Evolutionary conservation across 352 stramenopile species (phyloP).

Genomic region (Detonula confervacea): DNA sequence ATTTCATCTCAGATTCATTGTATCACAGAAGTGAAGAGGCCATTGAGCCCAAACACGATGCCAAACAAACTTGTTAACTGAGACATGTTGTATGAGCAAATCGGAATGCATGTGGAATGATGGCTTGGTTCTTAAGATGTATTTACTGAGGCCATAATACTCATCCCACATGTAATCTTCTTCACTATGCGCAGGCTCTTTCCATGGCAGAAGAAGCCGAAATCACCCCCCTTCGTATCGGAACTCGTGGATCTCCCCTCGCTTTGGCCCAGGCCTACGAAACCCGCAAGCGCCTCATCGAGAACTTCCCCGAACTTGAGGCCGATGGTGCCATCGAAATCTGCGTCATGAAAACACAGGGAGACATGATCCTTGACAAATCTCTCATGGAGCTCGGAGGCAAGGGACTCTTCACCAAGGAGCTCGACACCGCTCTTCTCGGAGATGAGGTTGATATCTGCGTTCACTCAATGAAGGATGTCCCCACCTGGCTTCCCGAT

Average conservation of each 20-base stretch:
- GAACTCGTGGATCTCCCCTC: constrained; percentile 89
- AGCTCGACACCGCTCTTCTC: constrained; percentile 90
- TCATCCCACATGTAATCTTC: neutral
- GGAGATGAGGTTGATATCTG: constrained; percentile 91
- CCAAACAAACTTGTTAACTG: too few species aligned
- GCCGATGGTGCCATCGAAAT: constrained; percentile 87
- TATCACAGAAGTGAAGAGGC: too few species aligned
- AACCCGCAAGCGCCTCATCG: constrained; percentile 81
- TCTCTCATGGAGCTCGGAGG: constrained; percentile 91
- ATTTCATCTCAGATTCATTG: too few species aligned
- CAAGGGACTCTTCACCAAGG: constrained; percentile 92
- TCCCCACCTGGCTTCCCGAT: constrained; percentile 90
- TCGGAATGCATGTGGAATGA: too few species aligned
- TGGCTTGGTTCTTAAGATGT: too few species aligned
- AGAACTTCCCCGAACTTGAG: constrained; percentile 83
- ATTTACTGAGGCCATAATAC: too few species aligned
- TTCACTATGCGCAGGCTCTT: constrained; percentile 55
- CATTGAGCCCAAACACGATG: too few species aligned
- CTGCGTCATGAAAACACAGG: constrained; percentile 90
- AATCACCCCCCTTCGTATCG: constrained; percentile 86
- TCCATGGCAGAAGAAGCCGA: constrained; percentile 81
- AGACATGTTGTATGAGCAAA: too few species aligned
- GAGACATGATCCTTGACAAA: constrained; percentile 92
- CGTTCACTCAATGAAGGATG: constrained; percentile 93
- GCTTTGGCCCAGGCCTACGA: constrained; percentile 89